These are phyloP conservation scores for Barbarea vulgaris DNA, from an alignment of 345 rosid genomes.

Conservation along the genomic window DNA sequence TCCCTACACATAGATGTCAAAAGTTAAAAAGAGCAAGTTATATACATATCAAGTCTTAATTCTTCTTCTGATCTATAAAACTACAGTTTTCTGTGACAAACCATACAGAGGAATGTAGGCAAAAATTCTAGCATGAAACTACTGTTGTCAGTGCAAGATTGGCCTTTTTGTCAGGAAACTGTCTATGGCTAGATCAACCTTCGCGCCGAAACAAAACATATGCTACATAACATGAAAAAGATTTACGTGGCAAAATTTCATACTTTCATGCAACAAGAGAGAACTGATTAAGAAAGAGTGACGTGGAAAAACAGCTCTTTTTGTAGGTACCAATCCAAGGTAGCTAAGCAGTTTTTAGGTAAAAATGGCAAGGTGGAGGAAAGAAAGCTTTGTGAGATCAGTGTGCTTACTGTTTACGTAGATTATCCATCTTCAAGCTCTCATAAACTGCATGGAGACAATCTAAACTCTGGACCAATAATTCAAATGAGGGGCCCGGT, in stretches of 20 bases:
- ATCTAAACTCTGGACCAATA: slow-evolving; percentile 63
- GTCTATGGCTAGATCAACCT: slow-evolving; percentile 16
- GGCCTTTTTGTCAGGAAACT: background rate
- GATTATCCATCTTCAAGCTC: slow-evolving; percentile 86
- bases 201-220: background rate
- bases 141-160: slow-evolving; percentile 6
- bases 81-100: slow-evolving; percentile 12
- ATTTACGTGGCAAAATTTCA: slow-evolving; percentile 12
- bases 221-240: background rate
- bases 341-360: slow-evolving; percentile 20
- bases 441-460: slow-evolving; percentile 92
- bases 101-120: background rate
- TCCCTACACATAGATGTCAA: slow-evolving; percentile 58
- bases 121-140: slow-evolving; percentile 19
- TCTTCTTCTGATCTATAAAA: slow-evolving; percentile 16
- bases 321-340: background rate
- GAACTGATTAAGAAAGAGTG: slow-evolving; percentile 8
- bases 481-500: slow-evolving; percentile 48
- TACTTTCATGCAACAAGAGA: slow-evolving; percentile 21
- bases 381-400: slow-evolving; percentile 17
- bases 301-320: background rate
- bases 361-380: background rate
- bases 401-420: slow-evolving; percentile 72
- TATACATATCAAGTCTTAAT: slow-evolving; percentile 11
- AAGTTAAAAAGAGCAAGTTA: slow-evolving; percentile 23